Base-by-base conservation (phyloP, 2,329 filamentous ascomycete species). In the Fusarium foetens region DNA sequence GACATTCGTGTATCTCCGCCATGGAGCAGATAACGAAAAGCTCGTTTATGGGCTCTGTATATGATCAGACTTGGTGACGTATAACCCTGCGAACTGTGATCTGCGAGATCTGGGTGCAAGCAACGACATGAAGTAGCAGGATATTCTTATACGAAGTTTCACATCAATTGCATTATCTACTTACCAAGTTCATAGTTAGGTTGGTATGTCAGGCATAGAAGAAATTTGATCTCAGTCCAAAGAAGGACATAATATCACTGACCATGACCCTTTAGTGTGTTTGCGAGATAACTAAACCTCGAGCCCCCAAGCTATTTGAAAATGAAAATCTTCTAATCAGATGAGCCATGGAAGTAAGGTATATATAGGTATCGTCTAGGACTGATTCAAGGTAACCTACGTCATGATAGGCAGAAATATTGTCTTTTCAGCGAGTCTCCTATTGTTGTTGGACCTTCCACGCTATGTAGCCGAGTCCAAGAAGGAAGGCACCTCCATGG, bases 391-490 rank as follows among this genome's bases (percentile, higher is more conserved):
- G n/a, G n/a, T 25, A 23, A 23, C 17, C 11, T 49, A 14, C 29
- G 29, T 25, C 29, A 51, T 35, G 14, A 35, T 35, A 23, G 38
- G 14, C 33, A 39, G 35, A 25, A n/a, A 29, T n/a, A n/a, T 31
- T 23, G 33, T 16, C 19, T 13, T 25, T 27, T 33, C 21, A 54
- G 36, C 36, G 36, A 54, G 29, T 51, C 25, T 42, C 49, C n/a
- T 39, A 29, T 33, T 35, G 55, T 6, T 46, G 69, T 58, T 35
- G 29, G 38, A 66, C 69, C 66, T 70, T 64, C 46, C 54, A 46
- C n/a, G 16, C 17, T 17, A 51, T 31, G n/a, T 66, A 25, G 9
- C 38, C 36, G 19, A 29, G 29, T 25, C 17, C 21, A 19, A 33
- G 39, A 10, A 33, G 31, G 36, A 55, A 66, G 39, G 55, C 27